These are phyloP conservation scores for Bjerkandera adusta DNA, from an alignment of 1,284 basidiomycete genomes.

Conservation along the genomic window DNA sequence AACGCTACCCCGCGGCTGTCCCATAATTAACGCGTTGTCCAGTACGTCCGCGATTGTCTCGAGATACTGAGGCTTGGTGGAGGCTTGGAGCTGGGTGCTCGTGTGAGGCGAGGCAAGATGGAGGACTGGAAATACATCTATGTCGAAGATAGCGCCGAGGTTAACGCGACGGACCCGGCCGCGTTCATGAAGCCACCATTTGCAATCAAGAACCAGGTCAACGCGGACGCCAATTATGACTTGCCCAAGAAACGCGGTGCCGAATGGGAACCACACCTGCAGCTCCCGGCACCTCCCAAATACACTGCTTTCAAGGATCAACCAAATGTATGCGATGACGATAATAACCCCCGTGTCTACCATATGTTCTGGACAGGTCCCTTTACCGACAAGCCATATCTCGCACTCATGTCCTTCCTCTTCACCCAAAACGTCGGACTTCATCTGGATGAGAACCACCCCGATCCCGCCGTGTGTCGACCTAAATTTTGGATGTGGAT, in stretches of 20 bases:
- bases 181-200: slow-evolving; percentile 22
- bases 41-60: slow-evolving; percentile 79
- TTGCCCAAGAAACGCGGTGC: slow-evolving; percentile 41
- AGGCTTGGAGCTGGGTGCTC: slow-evolving; percentile 59
- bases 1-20: slow-evolving; percentile 8
- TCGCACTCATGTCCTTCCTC: not conserved
- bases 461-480: slow-evolving; percentile 46
- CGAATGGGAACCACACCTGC: slow-evolving; percentile 42
- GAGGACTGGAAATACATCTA: slow-evolving; percentile 68
- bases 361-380: slow-evolving; percentile 84
- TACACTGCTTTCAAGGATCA: slow-evolving; percentile 40
- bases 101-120: slow-evolving; percentile 55
- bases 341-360: slow-evolving; percentile 62
- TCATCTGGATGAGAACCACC: slow-evolving; percentile 39
- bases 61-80: slow-evolving; percentile 69
- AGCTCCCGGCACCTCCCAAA: slow-evolving; percentile 34
- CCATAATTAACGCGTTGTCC: slow-evolving; percentile 11
- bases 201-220: slow-evolving; percentile 24
- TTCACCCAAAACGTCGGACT: slow-evolving; percentile 37
- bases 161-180: slow-evolving; percentile 33
- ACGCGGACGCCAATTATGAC: slow-evolving; percentile 37
- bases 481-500: slow-evolving; percentile 78
- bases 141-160: slow-evolving; percentile 47
- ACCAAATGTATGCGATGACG: slow-evolving; percentile 53
- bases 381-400: slow-evolving; percentile 77